Evolutionary conservation across 2,329 filamentous ascomycete genomes (phyloP).

Genomic region (Aspergillus fischeri): DNA sequence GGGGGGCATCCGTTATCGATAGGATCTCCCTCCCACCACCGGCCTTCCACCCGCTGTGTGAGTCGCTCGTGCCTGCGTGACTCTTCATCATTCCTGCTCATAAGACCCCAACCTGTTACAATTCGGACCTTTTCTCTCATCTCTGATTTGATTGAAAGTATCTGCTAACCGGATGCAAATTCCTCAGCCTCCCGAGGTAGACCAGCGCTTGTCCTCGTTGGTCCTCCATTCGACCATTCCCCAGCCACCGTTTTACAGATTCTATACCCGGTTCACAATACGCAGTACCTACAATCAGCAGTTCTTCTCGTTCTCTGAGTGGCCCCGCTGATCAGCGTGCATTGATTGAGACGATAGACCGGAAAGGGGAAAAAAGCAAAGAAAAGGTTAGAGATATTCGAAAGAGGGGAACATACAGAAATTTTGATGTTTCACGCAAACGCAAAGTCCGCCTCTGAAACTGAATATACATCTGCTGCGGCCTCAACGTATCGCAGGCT

Average conservation of each 20-base stretch:
- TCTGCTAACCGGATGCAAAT: not conserved
- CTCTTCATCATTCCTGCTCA: constrained; percentile 2
- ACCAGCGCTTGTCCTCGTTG: constrained; percentile 5
- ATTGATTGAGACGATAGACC: not conserved
- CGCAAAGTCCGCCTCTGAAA: not conserved
- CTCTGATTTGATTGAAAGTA: constrained; percentile 3
- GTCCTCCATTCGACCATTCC: constrained; percentile 3
- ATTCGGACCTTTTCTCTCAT: constrained; percentile 3
- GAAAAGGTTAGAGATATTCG: not conserved
- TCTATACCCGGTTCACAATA: not conserved
- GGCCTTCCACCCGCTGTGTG: constrained; percentile 6
- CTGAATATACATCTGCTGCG: not conserved
- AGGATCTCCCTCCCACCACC: constrained; percentile 17
- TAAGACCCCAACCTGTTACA: constrained; percentile 3
- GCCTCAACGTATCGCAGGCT: not conserved
- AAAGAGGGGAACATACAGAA: not conserved
- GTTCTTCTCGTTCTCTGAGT: not conserved
- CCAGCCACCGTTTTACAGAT: constrained; percentile 20
- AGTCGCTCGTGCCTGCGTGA: constrained; percentile 29
- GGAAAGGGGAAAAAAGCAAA: not conserved
- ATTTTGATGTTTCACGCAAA: not conserved
- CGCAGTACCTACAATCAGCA: not conserved
- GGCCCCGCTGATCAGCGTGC: constrained; percentile 10
- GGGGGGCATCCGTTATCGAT: constrained; percentile 30
- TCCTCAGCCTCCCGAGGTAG: not conserved